phyloP scores from a whole-genome alignment of 2,329 filamentous ascomycete genomes.

The Coniella vitis region DNA sequence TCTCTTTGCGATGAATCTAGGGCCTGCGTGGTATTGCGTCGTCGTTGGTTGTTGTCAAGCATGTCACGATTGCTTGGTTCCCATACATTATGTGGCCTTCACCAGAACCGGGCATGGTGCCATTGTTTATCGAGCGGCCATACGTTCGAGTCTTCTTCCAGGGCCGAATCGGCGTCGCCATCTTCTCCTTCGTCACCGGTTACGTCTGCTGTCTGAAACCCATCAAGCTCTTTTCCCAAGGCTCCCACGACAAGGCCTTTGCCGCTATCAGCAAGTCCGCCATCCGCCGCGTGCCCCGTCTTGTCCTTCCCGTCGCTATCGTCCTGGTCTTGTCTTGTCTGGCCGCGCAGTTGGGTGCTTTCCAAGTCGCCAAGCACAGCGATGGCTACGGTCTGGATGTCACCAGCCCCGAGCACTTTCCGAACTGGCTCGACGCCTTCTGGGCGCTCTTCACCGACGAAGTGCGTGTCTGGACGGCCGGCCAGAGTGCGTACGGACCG shows the following conservation, averaged over 20 bases:
- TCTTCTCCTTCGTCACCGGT: constrained; percentile 16
- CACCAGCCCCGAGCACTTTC: constrained; percentile 9
- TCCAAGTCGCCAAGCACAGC: constrained; percentile 13
- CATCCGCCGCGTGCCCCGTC: constrained; percentile 14
- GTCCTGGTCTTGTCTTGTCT: constrained; percentile 13
- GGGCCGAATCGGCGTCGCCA: constrained; percentile 16
- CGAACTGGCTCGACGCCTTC: constrained; percentile 11
- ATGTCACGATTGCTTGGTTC: constrained; percentile 14
- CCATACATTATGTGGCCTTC: constrained; percentile 15
- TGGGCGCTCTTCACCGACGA: constrained; percentile 10
- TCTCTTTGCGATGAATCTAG: neutral
- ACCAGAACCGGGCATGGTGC: constrained; percentile 8
- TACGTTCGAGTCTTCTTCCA: constrained; percentile 15
- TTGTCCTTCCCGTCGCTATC: constrained; percentile 13
- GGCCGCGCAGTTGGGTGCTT: constrained; percentile 14
- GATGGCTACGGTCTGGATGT: constrained; percentile 13
- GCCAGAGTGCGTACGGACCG: constrained; percentile 13
- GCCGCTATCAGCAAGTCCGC: constrained; percentile 16
- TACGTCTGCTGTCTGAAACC: constrained; percentile 15
- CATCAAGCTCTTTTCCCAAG: constrained; percentile 11
- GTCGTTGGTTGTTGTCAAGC: constrained; percentile 16
- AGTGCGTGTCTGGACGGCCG: constrained; percentile 14
- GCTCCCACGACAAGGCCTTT: constrained; percentile 15
- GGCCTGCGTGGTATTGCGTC: constrained; percentile 17
- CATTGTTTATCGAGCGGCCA: constrained; percentile 10